Evolutionary conservation across 1,284 basidiomycete species (phyloP), one percentile per base, ranked within the genome.

Genomic region (Apiotrichum akiyoshidainum): DNA sequence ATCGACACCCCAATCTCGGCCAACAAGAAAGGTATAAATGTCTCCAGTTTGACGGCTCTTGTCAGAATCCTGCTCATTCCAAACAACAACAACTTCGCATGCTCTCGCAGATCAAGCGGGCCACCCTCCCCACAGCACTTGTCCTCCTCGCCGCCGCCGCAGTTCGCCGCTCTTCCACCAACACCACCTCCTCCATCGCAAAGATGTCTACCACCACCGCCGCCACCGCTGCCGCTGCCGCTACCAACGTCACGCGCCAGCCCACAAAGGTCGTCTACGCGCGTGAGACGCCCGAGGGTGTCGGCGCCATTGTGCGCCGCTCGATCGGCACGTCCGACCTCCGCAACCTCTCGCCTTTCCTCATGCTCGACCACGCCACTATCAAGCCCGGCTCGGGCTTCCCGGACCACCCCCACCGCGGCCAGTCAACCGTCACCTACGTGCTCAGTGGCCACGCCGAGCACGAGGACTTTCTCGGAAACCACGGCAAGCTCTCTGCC

Each of bases 401-500:
- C 68, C 78, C 80, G 0, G 78, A 95, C 71, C 92, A 95, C 67
- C 90, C 92, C 2, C 92, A 95, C 74, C 83, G 92, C 35, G 93
- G 92, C 5, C 90, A 92, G 76, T 87, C 71, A 5, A 80, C 82
- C 0, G 73, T 83, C 1, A 94, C 92, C 0, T 95, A 94, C 74
- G 88, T 96, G 84, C 81, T 94, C 0, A 81, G 90, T 75, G 94
- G 65, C 19, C 62, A 64, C 57, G 66, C 71, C 66, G 81, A 84
- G 58, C 94, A 98, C 70, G 94, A 98, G 77, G 95, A 98, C 74
- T 95, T 92, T 34, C 86, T 86, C 5, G 93, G 94, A 2, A 90
- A 97, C 76, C 83, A 84, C 56, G 91, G 92, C 52, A 57, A 58
- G 63, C 88, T 97, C 61, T 85, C 85, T 46, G 78, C 87, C 6